Base-by-base conservation (phyloP, 2,329 filamentous ascomycete genomes). In the Trichoderma arundinaceum region DNA sequence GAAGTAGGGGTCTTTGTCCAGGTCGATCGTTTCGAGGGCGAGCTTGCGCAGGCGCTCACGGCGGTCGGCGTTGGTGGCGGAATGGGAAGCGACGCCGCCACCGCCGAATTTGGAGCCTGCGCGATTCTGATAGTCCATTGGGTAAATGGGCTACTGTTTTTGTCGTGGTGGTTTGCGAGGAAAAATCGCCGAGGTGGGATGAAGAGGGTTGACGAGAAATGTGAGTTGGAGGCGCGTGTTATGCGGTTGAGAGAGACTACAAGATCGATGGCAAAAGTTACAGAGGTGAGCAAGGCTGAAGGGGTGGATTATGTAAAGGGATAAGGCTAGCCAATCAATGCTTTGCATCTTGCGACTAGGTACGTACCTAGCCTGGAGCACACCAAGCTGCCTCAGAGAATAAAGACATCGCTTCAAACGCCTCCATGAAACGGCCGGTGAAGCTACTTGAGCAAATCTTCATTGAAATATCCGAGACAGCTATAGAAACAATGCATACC, bases 1-100 rank as follows among this genome's bases (percentile, higher is more conserved):
- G 84, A 98, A 97, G 86, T 98, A 99, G 0, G 95, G 95, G 81
- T 99, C 95, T 82, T 97, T 98, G 81, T 98, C 95, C 69, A 98
- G 91, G 82, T 98, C 94, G 84, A 99, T 99, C 64, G 93, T 96
- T 82, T 99, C 95, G 75, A 99, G 92, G 66, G 95, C 95, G 76
- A 99, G 93, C 83, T 97, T 97, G 79, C 94, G 93, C 44, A 99
- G 90, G 69, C 95, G 94, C 80, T 99, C 95, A 77, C 95, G 92
- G 67, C 95, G 92, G 86, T 98, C 95, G 70, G 95, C 94, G 79
- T 98, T 98, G 69, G 93, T 96, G 66, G 93, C 92, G 74, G 90
- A 94, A 75, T 92, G 88, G 6, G 94, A 97, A 77, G 95, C 95
- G 72, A 98, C 94, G 78, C 95, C 95, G 74, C 95, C 95, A 76